Conservation (phyloP, 148 eudicot species). For the Salicornia ramosissima region DNA sequence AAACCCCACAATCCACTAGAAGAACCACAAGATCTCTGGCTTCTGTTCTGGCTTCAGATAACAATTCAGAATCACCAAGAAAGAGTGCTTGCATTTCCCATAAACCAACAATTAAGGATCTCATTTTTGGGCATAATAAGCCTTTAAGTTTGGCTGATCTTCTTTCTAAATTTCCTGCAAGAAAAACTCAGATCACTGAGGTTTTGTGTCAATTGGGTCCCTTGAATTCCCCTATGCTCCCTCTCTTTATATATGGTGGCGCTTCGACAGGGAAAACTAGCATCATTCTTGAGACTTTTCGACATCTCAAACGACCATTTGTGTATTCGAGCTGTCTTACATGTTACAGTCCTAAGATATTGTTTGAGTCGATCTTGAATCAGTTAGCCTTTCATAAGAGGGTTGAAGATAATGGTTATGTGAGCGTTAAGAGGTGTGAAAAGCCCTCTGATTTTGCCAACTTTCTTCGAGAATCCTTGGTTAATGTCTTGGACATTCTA, state of each 20-base stretch:
- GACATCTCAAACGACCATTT: constrained; percentile 67
- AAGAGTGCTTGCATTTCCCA: constrained; percentile 23
- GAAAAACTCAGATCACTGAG: constrained; percentile 54
- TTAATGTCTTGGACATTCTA: constrained; percentile 43
- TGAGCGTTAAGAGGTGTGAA: constrained; percentile 77
- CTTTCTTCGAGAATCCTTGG: constrained; percentile 55
- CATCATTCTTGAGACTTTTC: constrained; percentile 49
- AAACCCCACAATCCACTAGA: constrained; percentile 45
- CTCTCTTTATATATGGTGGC: constrained; percentile 78
- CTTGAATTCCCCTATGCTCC: constrained; percentile 58
- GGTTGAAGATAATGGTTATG: constrained; percentile 52
- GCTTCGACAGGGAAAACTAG: constrained; percentile 84
- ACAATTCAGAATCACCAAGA: constrained; percentile 24
- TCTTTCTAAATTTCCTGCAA: constrained; percentile 57
- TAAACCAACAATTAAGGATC: constrained; percentile 45
- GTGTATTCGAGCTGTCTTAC: constrained; percentile 69
- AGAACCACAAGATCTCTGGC: constrained; percentile 65
- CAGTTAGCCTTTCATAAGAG: constrained; percentile 69
- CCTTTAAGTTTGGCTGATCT: constrained; percentile 47
- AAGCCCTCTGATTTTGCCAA: constrained; percentile 80
- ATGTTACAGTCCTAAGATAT: constrained; percentile 74
- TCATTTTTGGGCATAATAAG: constrained; percentile 42
- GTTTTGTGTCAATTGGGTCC: constrained; percentile 64
- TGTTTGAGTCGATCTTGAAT: constrained; percentile 80
- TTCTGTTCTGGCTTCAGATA: constrained; percentile 30